Evolutionary conservation across 2,329 filamentous ascomycete genomes (phyloP).

Genomic region (Tolypocladium inflatum): DNA sequence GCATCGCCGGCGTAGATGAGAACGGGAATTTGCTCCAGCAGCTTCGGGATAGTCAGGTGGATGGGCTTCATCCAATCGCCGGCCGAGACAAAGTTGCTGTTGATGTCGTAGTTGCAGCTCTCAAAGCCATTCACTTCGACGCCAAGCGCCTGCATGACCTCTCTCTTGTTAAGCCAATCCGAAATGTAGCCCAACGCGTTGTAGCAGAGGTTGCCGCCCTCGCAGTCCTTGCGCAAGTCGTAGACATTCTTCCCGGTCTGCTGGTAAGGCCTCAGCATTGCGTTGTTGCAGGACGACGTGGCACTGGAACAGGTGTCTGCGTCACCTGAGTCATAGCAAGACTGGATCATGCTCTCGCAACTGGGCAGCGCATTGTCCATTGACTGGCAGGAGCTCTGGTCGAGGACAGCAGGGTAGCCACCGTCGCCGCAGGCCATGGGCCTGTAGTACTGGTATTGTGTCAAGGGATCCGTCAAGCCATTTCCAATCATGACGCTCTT

Average conservation of each 20-base stretch:
- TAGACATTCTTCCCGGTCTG: constrained; percentile 88
- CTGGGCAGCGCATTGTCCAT: constrained; percentile 89
- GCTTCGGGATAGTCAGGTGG: constrained; percentile 75
- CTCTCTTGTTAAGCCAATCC: constrained; percentile 72
- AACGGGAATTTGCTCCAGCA: constrained; percentile 85
- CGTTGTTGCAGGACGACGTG: constrained; percentile 91
- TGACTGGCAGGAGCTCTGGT: constrained; percentile 63
- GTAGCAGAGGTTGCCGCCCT: constrained; percentile 81
- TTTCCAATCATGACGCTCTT: constrained; percentile 93
- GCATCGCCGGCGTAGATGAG: constrained; percentile 87
- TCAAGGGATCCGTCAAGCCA: constrained; percentile 83
- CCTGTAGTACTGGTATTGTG: constrained; percentile 88
- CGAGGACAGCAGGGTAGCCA: constrained; percentile 80
- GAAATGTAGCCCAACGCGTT: constrained; percentile 77
- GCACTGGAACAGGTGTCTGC: constrained; percentile 60
- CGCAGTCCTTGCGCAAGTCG: constrained; percentile 83
- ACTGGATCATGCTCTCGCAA: constrained; percentile 77
- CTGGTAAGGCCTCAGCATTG: constrained; percentile 86
- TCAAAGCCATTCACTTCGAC: constrained; percentile 82
- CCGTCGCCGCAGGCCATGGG: constrained; percentile 97
- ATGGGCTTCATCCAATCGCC: constrained; percentile 98
- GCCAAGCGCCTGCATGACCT: constrained; percentile 79
- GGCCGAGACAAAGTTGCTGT: constrained; percentile 92
- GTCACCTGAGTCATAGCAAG: constrained; percentile 85
- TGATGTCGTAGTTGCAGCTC: constrained; percentile 96